These are phyloP conservation scores for Protostelium mycophagum DNA, from an alignment of 78 protist genomes.

Conservation along the genomic window DNA sequence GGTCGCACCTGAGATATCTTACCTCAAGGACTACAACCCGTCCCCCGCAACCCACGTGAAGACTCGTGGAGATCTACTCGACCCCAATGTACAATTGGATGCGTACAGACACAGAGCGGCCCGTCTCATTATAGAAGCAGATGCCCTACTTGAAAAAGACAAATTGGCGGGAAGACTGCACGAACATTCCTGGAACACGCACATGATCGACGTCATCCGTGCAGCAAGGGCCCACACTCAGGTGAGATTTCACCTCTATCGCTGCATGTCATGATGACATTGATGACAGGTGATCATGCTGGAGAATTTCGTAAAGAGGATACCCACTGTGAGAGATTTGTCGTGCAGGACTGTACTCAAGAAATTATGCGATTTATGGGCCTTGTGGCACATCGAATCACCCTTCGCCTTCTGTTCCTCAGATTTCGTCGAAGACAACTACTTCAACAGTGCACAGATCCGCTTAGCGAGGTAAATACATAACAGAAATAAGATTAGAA, in stretches of 20 bases:
- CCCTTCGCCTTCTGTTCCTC: neutral
- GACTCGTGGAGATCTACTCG: neutral
- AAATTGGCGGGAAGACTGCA: neutral
- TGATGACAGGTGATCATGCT: slow-evolving; percentile 23
- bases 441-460: neutral
- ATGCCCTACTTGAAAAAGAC: slow-evolving; percentile 1
- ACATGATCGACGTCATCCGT: slow-evolving; percentile 20
- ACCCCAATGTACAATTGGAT: neutral
- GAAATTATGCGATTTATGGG: slow-evolving; percentile 18
- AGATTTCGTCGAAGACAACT: neutral
- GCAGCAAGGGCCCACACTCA: slow-evolving; percentile 22
- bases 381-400: slow-evolving; percentile 6
- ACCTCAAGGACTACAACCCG: neutral
- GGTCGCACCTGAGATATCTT: slow-evolving; percentile 2
- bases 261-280: neutral
- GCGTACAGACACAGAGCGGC: neutral
- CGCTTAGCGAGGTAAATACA: slow-evolving; percentile 7
- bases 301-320: slow-evolving; percentile 7
- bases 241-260: neutral
- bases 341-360: neutral
- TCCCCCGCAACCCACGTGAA: neutral
- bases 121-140: neutral
- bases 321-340: neutral
- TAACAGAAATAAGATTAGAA: neutral
- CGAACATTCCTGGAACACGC: slow-evolving; percentile 18